Evolutionary conservation across 2,329 filamentous ascomycete species (phyloP), one percentile per base, ranked within the genome.

Genomic region (Calonectria honghensis): DNA sequence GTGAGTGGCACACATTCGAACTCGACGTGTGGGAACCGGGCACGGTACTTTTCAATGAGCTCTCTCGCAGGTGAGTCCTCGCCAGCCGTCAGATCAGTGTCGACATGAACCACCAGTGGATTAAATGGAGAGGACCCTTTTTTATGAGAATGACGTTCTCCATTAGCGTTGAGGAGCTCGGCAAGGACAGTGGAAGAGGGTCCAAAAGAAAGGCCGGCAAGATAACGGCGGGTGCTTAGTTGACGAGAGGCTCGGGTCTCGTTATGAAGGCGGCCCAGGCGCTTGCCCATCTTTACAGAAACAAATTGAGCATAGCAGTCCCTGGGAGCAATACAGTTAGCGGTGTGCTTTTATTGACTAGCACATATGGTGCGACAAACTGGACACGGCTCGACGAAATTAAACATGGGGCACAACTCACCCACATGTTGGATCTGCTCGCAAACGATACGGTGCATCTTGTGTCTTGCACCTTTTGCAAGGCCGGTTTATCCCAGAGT

Each of bases 181-280:
- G 98, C 88, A 54, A 99, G 88, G 18, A 92, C 91, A 18, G 94
- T 89, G 0, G 96, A 98, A 1, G 94, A 97, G 1, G 94, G 88
- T 0, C 97, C 96, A 80, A 95, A 93, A 0, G 96, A 98, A 2
- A 98, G 87, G 7, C 96, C 95, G 27, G 98, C 87, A 24, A 98
- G 87, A 63, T 98, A 90, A 68, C 82, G 81, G 51, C 83, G 83
- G 14, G 83, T 80, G 77, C 81, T 82, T 75, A 80, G 83, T 73
- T 83, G 81, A 69, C 81, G 77, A 61, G 82, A 80, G 75, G 81
- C 76, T 70, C 86, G 85, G 66, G 85, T 88, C 71, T 91, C 89
- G 52, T 87, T 87, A 80, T 88, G 89, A 9, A 91, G 84, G 27
- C 85, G 84, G 76, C 87, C 88, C 35, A 92, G 85, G 27, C 96